Conservation (phyloP, 2,329 filamentous ascomycete genomes). For the Colletotrichum spaethianum region DNA sequence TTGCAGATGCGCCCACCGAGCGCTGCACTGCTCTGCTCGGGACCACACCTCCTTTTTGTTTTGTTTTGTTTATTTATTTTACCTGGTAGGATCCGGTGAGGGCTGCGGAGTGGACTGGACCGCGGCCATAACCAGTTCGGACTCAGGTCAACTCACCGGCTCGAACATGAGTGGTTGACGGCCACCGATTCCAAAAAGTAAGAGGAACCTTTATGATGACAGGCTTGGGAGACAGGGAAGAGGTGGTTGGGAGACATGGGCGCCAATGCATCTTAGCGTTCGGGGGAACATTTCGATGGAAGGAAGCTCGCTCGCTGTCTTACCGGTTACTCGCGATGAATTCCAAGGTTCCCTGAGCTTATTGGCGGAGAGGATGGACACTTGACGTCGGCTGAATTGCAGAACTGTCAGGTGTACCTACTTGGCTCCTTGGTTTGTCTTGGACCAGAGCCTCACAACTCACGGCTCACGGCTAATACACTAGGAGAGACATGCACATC, state of each 20-base stretch:
- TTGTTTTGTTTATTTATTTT: too few species aligned
- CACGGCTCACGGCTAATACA: background rate
- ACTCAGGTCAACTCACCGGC: constrained; percentile 20
- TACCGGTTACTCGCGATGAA: background rate
- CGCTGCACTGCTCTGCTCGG: constrained; percentile 7
- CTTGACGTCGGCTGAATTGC: background rate
- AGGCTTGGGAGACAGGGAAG: constrained; percentile 27
- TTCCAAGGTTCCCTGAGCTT: background rate
- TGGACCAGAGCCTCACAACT: background rate
- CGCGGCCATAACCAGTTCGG: background rate
- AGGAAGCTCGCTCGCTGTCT: background rate
- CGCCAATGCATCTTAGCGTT: constrained; percentile 14
- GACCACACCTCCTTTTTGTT: constrained; percentile 2
- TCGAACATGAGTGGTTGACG: constrained; percentile 24
- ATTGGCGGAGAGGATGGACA: background rate
- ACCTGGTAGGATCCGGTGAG: constrained; percentile 1
- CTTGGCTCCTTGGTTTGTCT: constrained; percentile 6
- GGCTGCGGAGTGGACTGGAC: background rate
- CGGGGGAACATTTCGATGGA: background rate
- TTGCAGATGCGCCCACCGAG: background rate
- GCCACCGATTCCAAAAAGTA: constrained; percentile 2
- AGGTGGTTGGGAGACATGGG: constrained; percentile 25
- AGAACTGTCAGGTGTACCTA: background rate
- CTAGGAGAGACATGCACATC: background rate
- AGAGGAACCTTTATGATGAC: constrained; percentile 17